These are phyloP conservation scores for Euptelea pleiosperma DNA, from an alignment of 164 flowering plant species.

Conservation along the genomic window DNA sequence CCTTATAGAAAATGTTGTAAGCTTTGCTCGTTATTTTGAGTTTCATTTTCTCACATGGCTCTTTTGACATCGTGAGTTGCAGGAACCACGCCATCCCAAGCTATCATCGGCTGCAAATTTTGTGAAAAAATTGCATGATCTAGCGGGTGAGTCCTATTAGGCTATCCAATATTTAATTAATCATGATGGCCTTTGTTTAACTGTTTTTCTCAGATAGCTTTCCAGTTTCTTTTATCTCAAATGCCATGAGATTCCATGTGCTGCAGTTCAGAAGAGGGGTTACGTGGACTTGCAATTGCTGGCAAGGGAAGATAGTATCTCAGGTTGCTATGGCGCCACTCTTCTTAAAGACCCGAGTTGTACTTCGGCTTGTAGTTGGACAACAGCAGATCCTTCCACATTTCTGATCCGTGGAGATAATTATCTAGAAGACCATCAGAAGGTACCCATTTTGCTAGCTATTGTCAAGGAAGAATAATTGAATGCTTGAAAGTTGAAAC, in stretches of 20 bases:
- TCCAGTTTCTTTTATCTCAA: conserved; percentile 2
- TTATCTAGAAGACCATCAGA: conserved; percentile 40
- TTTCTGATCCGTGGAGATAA: conserved; percentile 49
- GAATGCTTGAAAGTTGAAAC: not conserved
- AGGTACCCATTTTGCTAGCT: conserved; percentile 20
- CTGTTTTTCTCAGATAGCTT: not conserved
- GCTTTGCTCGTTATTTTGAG: not conserved
- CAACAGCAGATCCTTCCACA: conserved; percentile 45
- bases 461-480: not conserved
- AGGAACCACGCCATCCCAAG: conserved; percentile 40
- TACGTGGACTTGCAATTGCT: conserved; percentile 47
- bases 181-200: not conserved
- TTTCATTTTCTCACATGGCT: not conserved
- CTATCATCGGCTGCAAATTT: conserved; percentile 49
- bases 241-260: conserved; percentile 10
- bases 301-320: conserved; percentile 27
- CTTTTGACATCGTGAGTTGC: conserved; percentile 20
- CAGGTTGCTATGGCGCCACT: conserved; percentile 43
- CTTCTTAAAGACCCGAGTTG: conserved; percentile 42
- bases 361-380: conserved; percentile 42
- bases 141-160: conserved; percentile 41
- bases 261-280: conserved; percentile 64
- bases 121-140: conserved; percentile 55
- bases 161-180: not conserved
- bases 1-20: not conserved